Evolutionary conservation across 371 early-diverging fungal species (phyloP).

Genomic region (Conidiobolus incongruus): DNA sequence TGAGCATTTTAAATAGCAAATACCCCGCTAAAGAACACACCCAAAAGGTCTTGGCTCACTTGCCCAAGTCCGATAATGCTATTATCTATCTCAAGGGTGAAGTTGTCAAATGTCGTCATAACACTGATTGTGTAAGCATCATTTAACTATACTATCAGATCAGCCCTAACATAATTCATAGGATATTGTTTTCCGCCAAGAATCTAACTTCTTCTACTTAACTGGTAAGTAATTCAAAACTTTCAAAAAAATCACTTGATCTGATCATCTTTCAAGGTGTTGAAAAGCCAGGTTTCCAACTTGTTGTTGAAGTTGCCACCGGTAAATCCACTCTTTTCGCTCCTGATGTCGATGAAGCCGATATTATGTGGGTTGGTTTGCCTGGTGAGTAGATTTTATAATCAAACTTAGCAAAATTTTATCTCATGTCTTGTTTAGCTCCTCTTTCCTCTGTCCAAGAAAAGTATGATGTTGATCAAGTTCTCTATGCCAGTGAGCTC

Average conservation of each 20-base stretch:
- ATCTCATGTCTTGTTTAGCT: not conserved
- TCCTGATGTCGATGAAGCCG: conserved; percentile 14
- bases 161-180: not conserved
- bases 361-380: conserved; percentile 26
- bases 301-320: conserved; percentile 14
- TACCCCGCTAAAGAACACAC: conserved; percentile 37
- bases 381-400: conserved; percentile 3
- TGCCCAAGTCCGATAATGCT: conserved; percentile 19
- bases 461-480: conserved; percentile 23
- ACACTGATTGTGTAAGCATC: conserved; percentile 33
- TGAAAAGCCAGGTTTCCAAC: conserved; percentile 22
- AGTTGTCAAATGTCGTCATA: conserved; percentile 32
- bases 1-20: too few species aligned
- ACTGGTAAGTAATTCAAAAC: conserved; percentile 9
- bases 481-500: conserved; percentile 12
- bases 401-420: too few species aligned
- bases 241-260: not conserved
- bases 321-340: conserved; percentile 17
- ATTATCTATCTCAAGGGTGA: conserved; percentile 43
- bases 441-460: conserved; percentile 7
- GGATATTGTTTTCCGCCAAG: conserved; percentile 17
- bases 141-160: not conserved
- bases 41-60: conserved; percentile 14
- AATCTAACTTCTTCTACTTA: conserved; percentile 26
- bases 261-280: conserved; percentile 9